Evolutionary conservation across 352 stramenopile species (phyloP).

Genomic region (Phytophthora hybrid): DNA sequence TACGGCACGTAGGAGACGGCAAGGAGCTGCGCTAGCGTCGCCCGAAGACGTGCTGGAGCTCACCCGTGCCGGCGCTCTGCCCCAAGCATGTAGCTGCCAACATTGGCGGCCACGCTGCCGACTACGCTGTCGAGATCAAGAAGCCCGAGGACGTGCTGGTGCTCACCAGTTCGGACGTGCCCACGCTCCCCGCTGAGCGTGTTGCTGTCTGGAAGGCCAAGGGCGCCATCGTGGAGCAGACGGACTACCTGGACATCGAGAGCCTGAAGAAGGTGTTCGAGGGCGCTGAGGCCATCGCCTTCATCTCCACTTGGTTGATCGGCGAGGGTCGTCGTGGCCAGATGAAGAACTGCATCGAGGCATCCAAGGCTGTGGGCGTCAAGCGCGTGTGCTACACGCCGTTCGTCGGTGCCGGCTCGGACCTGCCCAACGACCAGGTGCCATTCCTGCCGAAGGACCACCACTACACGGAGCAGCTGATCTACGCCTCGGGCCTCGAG

Average conservation of each 20-base stretch:
- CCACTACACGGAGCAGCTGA: conserved; percentile 27
- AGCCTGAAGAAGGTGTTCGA: conserved; percentile 29
- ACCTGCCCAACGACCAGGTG: conserved; percentile 24
- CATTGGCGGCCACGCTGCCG: conserved; percentile 32
- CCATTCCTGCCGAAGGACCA: conserved; percentile 31
- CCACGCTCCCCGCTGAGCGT: background rate
- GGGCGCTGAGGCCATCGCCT: conserved; percentile 24
- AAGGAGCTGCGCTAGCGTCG: too few relatives aligned
- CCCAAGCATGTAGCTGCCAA: too few relatives aligned
- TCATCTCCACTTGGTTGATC: conserved; percentile 30
- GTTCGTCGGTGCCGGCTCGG: conserved; percentile 22
- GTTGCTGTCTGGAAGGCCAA: too few relatives aligned
- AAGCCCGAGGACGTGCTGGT: conserved; percentile 32
- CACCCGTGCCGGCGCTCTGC: conserved; percentile 32
- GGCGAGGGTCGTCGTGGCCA: conserved; percentile 25
- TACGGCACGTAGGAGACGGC: too few relatives aligned
- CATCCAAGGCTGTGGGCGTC: conserved; percentile 17
- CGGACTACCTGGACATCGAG: conserved; percentile 10
- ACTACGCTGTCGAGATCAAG: conserved; percentile 34
- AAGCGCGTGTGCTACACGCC: conserved; percentile 32
- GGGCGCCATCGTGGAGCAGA: conserved; percentile 1
- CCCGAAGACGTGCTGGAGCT: too few relatives aligned
- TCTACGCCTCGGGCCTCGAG: conserved; percentile 30
- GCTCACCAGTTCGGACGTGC: conserved; percentile 1
- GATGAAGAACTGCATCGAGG: conserved; percentile 24